A percentile compares a stretch with the other conserved stretches of the same genome.
phyloP scores from a whole-genome alignment of 2,329 filamentous ascomycete species.

The Fusarium falciforme region DNA sequence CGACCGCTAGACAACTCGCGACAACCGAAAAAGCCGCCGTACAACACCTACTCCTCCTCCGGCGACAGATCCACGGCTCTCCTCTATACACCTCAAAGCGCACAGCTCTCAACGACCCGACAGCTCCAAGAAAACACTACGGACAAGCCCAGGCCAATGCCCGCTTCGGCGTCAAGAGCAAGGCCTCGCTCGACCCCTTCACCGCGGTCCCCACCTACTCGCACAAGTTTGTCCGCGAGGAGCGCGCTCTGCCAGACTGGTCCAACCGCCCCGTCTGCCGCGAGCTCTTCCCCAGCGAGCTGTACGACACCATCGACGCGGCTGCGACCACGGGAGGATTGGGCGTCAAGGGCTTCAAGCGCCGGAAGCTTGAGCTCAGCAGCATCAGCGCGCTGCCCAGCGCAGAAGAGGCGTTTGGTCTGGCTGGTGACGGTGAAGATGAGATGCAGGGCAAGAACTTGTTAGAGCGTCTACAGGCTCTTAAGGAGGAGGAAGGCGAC shows the following conservation, averaged over 20 bases:
- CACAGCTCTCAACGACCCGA: constrained; percentile 53
- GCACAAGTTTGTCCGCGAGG: constrained; percentile 63
- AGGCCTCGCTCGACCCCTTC: constrained; percentile 68
- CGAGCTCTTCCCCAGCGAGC: constrained; percentile 67
- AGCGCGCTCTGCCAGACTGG: constrained; percentile 66
- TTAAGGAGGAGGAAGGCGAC: constrained; percentile 63
- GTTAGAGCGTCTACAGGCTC: constrained; percentile 58
- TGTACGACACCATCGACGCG: constrained; percentile 66
- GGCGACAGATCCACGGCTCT: constrained; percentile 66
- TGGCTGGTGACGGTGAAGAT: constrained; percentile 44
- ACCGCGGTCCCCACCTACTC: constrained; percentile 69
- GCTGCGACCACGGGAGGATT: constrained; percentile 41
- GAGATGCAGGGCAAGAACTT: constrained; percentile 50
- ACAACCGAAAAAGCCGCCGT: constrained; percentile 60
- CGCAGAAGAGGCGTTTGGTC: constrained; percentile 63
- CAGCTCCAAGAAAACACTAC: constrained; percentile 58
- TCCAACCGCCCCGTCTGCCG: constrained; percentile 60
- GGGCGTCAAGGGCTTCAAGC: constrained; percentile 54
- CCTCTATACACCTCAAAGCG: constrained; percentile 69
- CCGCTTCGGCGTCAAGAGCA: constrained; percentile 65
- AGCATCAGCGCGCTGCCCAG: constrained; percentile 61
- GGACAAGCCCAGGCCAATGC: constrained; percentile 70
- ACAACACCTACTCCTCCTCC: constrained; percentile 65
- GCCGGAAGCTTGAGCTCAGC: constrained; percentile 57
- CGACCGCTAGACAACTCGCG: constrained; percentile 57